A percentile compares a stretch with the other conserved stretches of the same genome.
These are phyloP conservation scores for Haberlea rhodopensis DNA, from an alignment of 257 asterid genomes.

Conservation along the genomic window DNA sequence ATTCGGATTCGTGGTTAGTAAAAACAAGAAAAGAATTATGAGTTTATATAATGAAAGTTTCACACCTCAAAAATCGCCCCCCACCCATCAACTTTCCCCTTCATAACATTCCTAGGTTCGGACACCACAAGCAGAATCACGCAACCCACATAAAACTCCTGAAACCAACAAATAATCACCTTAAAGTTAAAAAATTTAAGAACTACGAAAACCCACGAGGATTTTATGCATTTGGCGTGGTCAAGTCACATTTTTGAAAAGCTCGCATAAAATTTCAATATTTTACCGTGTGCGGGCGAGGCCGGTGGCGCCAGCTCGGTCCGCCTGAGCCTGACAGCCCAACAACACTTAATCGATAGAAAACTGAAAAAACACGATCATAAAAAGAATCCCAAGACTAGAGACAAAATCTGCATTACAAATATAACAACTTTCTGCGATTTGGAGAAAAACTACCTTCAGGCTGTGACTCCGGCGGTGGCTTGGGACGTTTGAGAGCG, in stretches of 20 bases:
- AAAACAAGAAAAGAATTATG: neutral
- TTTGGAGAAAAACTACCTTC: conserved; percentile 39
- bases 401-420: neutral
- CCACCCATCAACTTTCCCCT: too few species aligned
- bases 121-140: conserved; percentile 16
- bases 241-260: neutral
- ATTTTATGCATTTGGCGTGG: neutral
- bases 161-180: conserved; percentile 29
- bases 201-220: neutral
- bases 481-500: conserved; percentile 30
- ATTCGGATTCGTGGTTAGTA: neutral
- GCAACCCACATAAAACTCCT: conserved; percentile 29
- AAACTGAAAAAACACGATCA: neutral
- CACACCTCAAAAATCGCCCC: neutral
- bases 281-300: neutral
- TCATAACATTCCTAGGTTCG: too few species aligned
- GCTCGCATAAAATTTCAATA: neutral
- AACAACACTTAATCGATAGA: neutral
- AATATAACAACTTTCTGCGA: neutral
- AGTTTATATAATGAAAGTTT: neutral
- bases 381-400: neutral
- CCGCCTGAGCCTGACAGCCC: too few species aligned
- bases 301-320: too few species aligned
- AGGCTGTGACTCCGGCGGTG: conserved; percentile 41
- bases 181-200: conserved; percentile 10